Base-by-base conservation (phyloP, 2,329 filamentous ascomycete genomes). In the Colletotrichum echinochloae region DNA sequence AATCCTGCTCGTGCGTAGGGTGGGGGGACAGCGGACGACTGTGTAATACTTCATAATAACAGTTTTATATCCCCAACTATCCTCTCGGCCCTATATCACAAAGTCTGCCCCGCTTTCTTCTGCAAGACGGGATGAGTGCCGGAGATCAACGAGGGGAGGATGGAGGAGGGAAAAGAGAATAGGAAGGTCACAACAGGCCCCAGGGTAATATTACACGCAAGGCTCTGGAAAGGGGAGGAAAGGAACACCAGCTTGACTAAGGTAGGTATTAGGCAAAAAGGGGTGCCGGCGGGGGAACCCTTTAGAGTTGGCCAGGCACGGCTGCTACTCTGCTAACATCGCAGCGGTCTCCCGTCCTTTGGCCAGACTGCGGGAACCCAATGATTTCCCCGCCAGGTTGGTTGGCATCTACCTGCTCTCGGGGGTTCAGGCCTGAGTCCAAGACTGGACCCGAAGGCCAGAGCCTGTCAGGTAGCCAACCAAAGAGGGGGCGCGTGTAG, bases 301-400 rank as follows among this genome's bases (percentile, higher is more conserved):
- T 41, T 26, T 44, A 48, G 28, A 37, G 57, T 46, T 60, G n/a
- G 41, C 9, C 14, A 60, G 28, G 37, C 35, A 48, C 28, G 57
- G 41, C 41, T 60, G 41, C 57, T 49, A 60, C 57, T 48, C 57
- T 48, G 28, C 20, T 20, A n/a, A 60, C 18, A 26, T 41, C 30
- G 26, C 28, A 44, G 23, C 18, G 6, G 28, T 30, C 28, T 12
- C 28, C 28, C 12, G 48, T 28, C 26, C 16, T 28, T 35, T 51
- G 48, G 48, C 14, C 48, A 28, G 26, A 26, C 6, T 51, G 48
- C 23, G 26, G 18, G 48, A 30, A 33, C 18, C 26, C 16, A 51
- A 28, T 26, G 23, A 18, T 49, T 14, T 14, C 39, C n/a, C n/a
- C 56, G 7, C 41, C 41, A 30, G 41, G 26, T 16, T 26, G 57